phyloP scores from a whole-genome alignment of 2,329 filamentous ascomycete species.

The Ophiostoma sp. region DNA sequence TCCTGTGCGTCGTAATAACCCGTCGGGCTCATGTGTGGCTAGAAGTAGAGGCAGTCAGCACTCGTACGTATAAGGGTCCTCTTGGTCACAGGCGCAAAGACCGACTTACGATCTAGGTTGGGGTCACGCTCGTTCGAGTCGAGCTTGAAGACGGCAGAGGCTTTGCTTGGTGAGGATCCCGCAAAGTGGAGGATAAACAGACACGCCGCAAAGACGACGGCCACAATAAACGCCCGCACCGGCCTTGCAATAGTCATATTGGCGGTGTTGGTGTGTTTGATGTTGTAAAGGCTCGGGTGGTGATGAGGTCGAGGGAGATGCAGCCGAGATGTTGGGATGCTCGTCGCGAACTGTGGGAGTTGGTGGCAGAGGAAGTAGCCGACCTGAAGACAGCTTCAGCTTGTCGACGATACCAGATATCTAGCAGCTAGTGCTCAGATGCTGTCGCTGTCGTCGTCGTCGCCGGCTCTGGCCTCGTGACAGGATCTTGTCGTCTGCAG shows the following conservation, averaged over 20 bases:
- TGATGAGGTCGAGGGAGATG: neutral
- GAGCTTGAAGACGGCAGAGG: slow-evolving; percentile 36
- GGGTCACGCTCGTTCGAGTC: slow-evolving; percentile 63
- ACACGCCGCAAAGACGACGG: slow-evolving; percentile 61
- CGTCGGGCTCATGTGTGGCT: slow-evolving; percentile 82
- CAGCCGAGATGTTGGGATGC: neutral
- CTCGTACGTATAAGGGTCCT: neutral
- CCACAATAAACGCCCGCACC: slow-evolving; percentile 70
- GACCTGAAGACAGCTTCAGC: neutral
- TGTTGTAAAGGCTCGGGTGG: neutral
- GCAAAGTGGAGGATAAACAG: slow-evolving; percentile 75
- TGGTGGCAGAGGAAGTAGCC: no score
- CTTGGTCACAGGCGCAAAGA: neutral
- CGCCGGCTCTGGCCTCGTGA: neutral
- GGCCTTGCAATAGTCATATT: slow-evolving; percentile 79
- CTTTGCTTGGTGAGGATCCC: slow-evolving; percentile 45
- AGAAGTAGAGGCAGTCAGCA: slow-evolving; percentile 21
- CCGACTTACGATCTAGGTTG: slow-evolving; percentile 70
- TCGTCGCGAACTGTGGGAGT: no score
- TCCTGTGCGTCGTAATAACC: slow-evolving; percentile 65
- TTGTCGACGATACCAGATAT: neutral
- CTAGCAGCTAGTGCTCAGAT: neutral
- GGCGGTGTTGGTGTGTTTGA: neutral
- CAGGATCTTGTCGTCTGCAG: neutral
- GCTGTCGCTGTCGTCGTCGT: neutral